Evolutionary conservation across 768 basidiomycete species (phyloP), one percentile per base, ranked within the genome.

Genomic region (Dictyophora rubrovolvata): DNA sequence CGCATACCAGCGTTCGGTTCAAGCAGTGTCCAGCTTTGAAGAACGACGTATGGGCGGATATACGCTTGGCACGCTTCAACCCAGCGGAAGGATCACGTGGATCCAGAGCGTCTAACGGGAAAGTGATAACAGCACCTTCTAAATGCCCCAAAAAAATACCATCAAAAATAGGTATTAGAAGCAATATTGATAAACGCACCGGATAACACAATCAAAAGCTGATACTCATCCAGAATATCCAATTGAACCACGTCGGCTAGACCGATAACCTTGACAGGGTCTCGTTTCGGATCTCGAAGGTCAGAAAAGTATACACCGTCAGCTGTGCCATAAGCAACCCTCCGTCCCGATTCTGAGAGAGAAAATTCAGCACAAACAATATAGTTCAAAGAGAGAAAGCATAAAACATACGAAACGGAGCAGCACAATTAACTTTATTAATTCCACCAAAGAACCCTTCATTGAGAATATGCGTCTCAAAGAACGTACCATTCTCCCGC

Each of bases 201-300:
- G n/a, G 96, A 93, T n/a, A 99, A 81, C n/a, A 98, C 95, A 60
- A 99, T 88, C 60, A 99, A 77, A 2, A 98, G 79, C 65, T 94
- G 89, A 67, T 94, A 96, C 59, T 96, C 93, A 70, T 98, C 95
- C 58, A 99, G 77, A 8, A 99, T 87, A 64, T 98, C 96, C 8
- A 99, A 87, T 73, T 99, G 96, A 1, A 86, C 80, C 16, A 99
- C 95, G 63, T 95, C 92, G 48, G 87, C 76, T 22, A 97, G 72
- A 12, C 87, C 86, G 60, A 99, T 77, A 28, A 99, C 93, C 71
- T 93, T 92, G 23, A 91, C 77, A 0, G 95, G 96, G 21, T 92
- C 89, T 49, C 84, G 81, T 63, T 82, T 83, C 36, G 77, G 71
- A 55, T 90, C 87, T 49, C 83, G 79, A 28, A 96, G 74, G 69